phyloP scores from a whole-genome alignment of 805 yeast species.

The Yarrowia deformans region DNA sequence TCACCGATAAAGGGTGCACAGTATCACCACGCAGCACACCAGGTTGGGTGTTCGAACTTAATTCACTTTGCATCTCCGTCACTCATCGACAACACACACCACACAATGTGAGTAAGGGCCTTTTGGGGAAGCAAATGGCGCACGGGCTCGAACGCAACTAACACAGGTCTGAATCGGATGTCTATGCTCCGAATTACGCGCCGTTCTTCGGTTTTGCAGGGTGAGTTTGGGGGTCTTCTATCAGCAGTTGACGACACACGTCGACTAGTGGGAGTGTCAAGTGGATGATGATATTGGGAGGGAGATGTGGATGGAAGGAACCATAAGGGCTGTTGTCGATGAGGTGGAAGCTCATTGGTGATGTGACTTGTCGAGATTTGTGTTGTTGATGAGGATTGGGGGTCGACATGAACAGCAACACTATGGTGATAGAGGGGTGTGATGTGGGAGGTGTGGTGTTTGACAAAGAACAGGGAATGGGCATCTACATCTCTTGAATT shows the following conservation, averaged over 20 bases:
- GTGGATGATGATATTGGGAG: not conserved
- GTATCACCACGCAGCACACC: constrained; percentile 25
- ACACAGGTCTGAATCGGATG: constrained; percentile 56
- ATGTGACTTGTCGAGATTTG: no score
- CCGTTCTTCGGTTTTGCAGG: constrained; percentile 99
- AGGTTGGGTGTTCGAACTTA: constrained; percentile 24
- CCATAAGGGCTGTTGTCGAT: no score
- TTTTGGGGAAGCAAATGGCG: not conserved
- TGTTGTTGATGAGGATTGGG: no score
- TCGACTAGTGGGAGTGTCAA: constrained; percentile 2
- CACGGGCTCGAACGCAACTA: not conserved
- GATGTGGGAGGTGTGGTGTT: no score
- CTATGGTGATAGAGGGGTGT: no score
- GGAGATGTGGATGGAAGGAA: no score
- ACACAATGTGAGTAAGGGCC: constrained; percentile 34
- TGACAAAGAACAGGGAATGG: no score
- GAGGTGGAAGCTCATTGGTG: no score
- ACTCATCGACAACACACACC: constrained; percentile 31
- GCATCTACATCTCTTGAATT: no score
- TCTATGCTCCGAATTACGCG: constrained; percentile 88
- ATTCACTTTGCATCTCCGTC: constrained; percentile 28
- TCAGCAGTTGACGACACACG: not conserved
- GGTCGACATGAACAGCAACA: no score
- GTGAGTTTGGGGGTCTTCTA: constrained; percentile 48
- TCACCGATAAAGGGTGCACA: constrained; percentile 2